A percentile compares a stretch with the other conserved stretches of the same genome.
Evolutionary conservation across 192 early-diverging fungal genomes (phyloP).

Genomic region (Umbelopsis sp.): DNA sequence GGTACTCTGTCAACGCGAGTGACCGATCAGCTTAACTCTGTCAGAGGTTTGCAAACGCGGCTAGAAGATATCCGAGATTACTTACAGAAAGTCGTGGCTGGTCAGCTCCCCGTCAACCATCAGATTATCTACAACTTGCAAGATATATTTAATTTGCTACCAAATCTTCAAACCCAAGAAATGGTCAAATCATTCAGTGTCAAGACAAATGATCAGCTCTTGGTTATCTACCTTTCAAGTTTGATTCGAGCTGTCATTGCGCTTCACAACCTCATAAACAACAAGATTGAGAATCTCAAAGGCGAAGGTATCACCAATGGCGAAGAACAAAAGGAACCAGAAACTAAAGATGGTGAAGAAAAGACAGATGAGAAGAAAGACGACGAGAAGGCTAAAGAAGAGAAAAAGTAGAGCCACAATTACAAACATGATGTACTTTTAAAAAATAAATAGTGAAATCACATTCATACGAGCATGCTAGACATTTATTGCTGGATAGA

Average conservation of each 20-base stretch:
- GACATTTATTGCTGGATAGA: too few relatives aligned
- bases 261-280: slow-evolving; percentile 95
- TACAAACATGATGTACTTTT: slow-evolving; percentile 14
- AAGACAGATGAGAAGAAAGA: slow-evolving; percentile 34
- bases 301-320: slow-evolving; percentile 55
- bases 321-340: slow-evolving; percentile 43
- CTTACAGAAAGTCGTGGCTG: slow-evolving; percentile 84
- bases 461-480: not conserved
- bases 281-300: slow-evolving; percentile 91
- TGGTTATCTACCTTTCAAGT: slow-evolving; percentile 91
- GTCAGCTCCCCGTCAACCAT: slow-evolving; percentile 90
- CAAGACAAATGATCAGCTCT: slow-evolving; percentile 95
- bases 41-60: slow-evolving; percentile 85
- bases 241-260: slow-evolving; percentile 96
- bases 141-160: slow-evolving; percentile 97
- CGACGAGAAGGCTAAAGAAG: slow-evolving; percentile 37
- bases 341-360: slow-evolving; percentile 37
- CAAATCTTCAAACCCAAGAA: slow-evolving; percentile 82
- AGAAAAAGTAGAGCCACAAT: slow-evolving; percentile 23
- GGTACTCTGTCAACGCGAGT: slow-evolving; percentile 95
- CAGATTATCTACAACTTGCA: slow-evolving; percentile 98
- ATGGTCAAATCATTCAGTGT: slow-evolving; percentile 84
- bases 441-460: slow-evolving; percentile 9
- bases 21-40: slow-evolving; percentile 86
- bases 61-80: slow-evolving; percentile 89